These are phyloP conservation scores for Citrus reticulata DNA, from an alignment of 345 rosid species.

Conservation along the genomic window DNA sequence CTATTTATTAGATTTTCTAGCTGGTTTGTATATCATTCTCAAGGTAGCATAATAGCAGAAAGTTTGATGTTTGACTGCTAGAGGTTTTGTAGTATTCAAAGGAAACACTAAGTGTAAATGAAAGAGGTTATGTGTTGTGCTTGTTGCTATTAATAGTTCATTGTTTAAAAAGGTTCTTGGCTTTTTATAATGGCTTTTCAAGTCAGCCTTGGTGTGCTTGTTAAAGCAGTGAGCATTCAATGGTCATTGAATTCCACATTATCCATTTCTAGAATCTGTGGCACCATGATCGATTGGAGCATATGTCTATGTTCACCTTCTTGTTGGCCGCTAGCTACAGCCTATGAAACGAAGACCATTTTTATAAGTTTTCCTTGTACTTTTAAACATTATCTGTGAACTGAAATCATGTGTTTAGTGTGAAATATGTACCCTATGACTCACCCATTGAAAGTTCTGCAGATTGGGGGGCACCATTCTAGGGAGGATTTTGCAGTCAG, in stretches of 20 bases:
- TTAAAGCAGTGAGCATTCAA: background rate
- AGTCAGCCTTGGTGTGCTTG: background rate
- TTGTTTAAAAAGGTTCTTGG: background rate
- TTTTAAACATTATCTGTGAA: background rate
- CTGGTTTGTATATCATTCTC: background rate
- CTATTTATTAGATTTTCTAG: background rate
- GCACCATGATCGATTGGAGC: background rate
- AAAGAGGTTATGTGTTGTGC: background rate
- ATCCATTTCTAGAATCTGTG: background rate
- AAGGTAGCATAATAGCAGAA: background rate
- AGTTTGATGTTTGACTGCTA: background rate
- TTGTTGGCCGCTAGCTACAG: background rate
- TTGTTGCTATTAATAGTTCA: background rate
- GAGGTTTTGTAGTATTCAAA: background rate
- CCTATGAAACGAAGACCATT: background rate
- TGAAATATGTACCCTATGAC: background rate
- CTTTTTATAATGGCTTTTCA: background rate
- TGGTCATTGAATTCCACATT: background rate
- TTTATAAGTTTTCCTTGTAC: background rate
- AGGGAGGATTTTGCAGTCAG: slow-evolving; percentile 89
- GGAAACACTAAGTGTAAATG: background rate
- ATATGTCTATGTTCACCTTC: background rate
- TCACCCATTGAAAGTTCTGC: slow-evolving; percentile 16
- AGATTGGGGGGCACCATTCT: slow-evolving; percentile 80
- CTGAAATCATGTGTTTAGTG: background rate